A percentile compares a stretch with the other conserved stretches of the same genome.
phyloP scores from a whole-genome alignment of 148 eudicot species.

The Polygonum maritimum region DNA sequence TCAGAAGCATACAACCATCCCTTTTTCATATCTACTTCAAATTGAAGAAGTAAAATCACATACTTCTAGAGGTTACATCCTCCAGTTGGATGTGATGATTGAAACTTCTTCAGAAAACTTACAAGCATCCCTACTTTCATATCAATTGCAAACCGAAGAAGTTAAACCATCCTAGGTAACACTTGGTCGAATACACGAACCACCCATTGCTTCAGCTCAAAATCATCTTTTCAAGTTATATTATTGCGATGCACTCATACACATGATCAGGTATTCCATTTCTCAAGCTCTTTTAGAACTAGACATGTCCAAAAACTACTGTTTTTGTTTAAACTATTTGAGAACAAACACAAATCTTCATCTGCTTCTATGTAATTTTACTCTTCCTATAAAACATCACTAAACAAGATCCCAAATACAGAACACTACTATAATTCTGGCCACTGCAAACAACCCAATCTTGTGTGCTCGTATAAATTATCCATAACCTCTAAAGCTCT shows the following conservation, averaged over 20 bases:
- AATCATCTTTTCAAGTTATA: neutral
- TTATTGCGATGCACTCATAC: neutral
- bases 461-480: neutral
- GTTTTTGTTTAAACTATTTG: neutral
- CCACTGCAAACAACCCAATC: neutral
- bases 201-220: neutral
- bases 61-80: neutral
- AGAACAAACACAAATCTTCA: neutral
- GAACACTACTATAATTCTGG: neutral
- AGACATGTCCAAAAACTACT: neutral
- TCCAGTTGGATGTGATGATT: neutral
- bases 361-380: neutral
- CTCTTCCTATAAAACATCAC: neutral
- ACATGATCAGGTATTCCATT: neutral
- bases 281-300: neutral
- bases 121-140: neutral
- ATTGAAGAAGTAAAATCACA: neutral
- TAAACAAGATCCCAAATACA: neutral
- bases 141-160: neutral
- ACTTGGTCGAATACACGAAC: neutral
- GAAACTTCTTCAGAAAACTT: neutral
- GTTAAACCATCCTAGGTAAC: neutral
- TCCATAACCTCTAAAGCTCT: neutral
- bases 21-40: neutral
- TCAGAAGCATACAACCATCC: neutral